Percentiles rank a stretch among this genome's conserved stretches.
Conservation (phyloP, 2,329 filamentous ascomycete species). For the Colletotrichum aenigma region DNA sequence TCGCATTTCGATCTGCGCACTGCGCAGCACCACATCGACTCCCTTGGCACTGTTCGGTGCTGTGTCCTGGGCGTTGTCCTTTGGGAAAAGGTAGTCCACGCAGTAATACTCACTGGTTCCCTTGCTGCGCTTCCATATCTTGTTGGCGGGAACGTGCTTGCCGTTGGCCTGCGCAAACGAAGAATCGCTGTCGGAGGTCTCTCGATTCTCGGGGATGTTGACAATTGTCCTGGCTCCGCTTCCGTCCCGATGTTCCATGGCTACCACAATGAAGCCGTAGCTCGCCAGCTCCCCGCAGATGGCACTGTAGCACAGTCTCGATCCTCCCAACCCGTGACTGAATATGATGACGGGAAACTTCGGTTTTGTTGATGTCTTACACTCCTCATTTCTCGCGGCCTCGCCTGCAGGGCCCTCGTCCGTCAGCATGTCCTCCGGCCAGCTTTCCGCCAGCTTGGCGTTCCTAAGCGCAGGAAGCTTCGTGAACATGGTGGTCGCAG, state of each 20-base stretch:
- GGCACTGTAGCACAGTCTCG: conserved; percentile 64
- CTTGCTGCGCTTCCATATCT: conserved; percentile 31
- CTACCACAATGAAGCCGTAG: conserved; percentile 68
- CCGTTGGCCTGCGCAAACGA: conserved; percentile 27
- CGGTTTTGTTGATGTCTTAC: conserved; percentile 36
- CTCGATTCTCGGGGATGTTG: conserved; percentile 53
- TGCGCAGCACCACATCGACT: conserved; percentile 63
- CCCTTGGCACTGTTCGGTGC: conserved; percentile 61
- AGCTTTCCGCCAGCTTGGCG: conserved; percentile 58
- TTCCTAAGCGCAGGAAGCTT: conserved; percentile 70
- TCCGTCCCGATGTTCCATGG: conserved; percentile 69
- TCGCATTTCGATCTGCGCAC: conserved; percentile 66
- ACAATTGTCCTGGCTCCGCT: conserved; percentile 65
- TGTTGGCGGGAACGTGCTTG: conserved; percentile 34
- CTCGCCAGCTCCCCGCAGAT: conserved; percentile 71
- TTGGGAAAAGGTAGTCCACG: conserved; percentile 68
- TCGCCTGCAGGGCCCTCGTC: conserved; percentile 38
- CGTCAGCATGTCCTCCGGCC: conserved; percentile 46
- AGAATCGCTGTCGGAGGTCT: conserved; percentile 33
- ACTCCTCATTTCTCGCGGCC: conserved; percentile 29
- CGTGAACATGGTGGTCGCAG: conserved; percentile 64
- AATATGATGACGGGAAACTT: conserved; percentile 68
- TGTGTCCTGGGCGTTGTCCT: conserved; percentile 55
- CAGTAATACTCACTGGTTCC: conserved; percentile 43
- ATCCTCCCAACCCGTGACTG: conserved; percentile 69